Conservation (phyloP, 2,329 filamentous ascomycete genomes). For the Fusarium sp. region DNA sequence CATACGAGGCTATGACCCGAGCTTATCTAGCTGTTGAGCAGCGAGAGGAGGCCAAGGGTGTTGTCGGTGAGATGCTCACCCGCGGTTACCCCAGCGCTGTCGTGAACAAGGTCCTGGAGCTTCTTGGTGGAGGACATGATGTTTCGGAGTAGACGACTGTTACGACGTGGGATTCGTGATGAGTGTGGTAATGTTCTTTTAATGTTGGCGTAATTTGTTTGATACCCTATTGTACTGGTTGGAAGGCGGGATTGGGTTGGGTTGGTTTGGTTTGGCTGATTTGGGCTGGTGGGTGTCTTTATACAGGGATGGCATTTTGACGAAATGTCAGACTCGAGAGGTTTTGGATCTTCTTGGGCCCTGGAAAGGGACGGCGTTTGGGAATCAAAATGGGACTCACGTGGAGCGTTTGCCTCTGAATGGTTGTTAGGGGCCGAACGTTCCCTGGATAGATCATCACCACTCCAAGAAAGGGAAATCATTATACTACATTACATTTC, state of each 20-base stretch:
- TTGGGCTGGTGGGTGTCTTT: conserved; percentile 28
- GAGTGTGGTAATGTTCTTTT: conserved; percentile 36
- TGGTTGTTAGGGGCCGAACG: conserved; percentile 37
- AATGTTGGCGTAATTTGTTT: conserved; percentile 39
- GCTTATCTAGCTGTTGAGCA: conserved; percentile 88
- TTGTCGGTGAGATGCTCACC: conserved; percentile 89
- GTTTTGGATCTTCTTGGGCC: conserved; percentile 25
- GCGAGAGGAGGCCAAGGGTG: conserved; percentile 74
- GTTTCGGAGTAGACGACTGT: conserved; percentile 37
- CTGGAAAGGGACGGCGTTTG: conserved; percentile 42
- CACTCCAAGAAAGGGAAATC: conserved; percentile 51
- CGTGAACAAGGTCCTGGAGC: conserved; percentile 89
- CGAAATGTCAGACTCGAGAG: conserved; percentile 28
- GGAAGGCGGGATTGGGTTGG: conserved; percentile 8
- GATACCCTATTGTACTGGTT: conserved; percentile 45
- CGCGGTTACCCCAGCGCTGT: conserved; percentile 92
- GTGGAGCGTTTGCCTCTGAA: conserved; percentile 37
- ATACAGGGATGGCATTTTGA: conserved; percentile 25
- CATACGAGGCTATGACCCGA: conserved; percentile 97
- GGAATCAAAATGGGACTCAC: conserved; percentile 35
- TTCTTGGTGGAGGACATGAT: conserved; percentile 71
- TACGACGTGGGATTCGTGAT: conserved; percentile 4
- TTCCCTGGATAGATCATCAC: conserved; percentile 57
- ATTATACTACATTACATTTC: conserved; percentile 30
- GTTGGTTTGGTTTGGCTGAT: not conserved